Conservation (phyloP, 2,329 filamentous ascomycete species). For the Alternaria burnsii region DNA sequence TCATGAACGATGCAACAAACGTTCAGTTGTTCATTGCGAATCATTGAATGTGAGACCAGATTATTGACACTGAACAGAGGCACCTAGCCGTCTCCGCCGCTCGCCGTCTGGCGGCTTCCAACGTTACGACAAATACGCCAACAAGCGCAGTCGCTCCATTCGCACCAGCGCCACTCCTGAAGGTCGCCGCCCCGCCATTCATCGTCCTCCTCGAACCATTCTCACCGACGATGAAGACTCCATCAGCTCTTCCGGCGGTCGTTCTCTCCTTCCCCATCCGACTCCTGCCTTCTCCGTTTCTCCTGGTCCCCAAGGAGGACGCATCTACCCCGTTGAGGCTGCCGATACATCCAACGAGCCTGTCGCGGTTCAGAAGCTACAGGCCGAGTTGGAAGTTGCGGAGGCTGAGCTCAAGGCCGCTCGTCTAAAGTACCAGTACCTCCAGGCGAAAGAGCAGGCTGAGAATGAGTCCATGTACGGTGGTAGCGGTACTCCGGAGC, state of each 20-base stretch:
- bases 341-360: slow-evolving; percentile 25
- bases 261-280: slow-evolving; percentile 5
- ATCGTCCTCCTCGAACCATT: slow-evolving; percentile 9
- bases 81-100: slow-evolving; percentile 38
- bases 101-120: slow-evolving; percentile 34
- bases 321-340: slow-evolving; percentile 8
- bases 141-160: slow-evolving; percentile 11
- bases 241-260: neutral
- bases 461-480: slow-evolving; percentile 11
- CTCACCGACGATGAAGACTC: slow-evolving; percentile 24
- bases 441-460: slow-evolving; percentile 31
- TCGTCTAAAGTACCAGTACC: slow-evolving; percentile 32
- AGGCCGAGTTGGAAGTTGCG: slow-evolving; percentile 42
- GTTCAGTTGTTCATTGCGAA: neutral
- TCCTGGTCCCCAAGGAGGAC: slow-evolving; percentile 9
- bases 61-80: slow-evolving; percentile 22
- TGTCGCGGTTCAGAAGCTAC: slow-evolving; percentile 35
- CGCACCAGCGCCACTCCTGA: slow-evolving; percentile 19
- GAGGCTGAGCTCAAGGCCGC: slow-evolving; percentile 44
- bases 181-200: neutral
- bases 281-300: slow-evolving; percentile 23
- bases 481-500: neutral
- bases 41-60: neutral
- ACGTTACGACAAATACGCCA: slow-evolving; percentile 34
- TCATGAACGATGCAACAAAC: neutral